Base-by-base conservation (phyloP, 768 basidiomycete genomes). In the Termitomyces sp. region DNA sequence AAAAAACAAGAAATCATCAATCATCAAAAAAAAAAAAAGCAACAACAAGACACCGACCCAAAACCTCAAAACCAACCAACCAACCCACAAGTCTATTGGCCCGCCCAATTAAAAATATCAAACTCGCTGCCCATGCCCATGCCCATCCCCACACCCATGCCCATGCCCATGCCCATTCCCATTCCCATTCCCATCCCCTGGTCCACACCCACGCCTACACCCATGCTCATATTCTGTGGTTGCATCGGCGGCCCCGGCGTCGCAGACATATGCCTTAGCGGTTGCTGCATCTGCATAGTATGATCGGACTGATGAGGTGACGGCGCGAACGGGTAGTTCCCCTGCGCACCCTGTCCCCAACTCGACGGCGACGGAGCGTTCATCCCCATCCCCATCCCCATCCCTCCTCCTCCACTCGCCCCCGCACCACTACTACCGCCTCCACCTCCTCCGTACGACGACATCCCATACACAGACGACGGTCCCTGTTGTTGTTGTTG, bases 61-160 rank as follows among this genome's bases (percentile, higher is more conserved):
- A n/a, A n/a, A 42, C 19, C 40, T 21, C 3, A 5, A 22, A 15
- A 19, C 34, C 24, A 24, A 28, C 28, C 28, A 17, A 21, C 17
- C 8, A 15, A n/a, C n/a, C n/a, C n/a, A n/a, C n/a, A n/a, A 53
- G 55, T 51, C 58, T 50, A 62, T 63, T 66, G 71, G 73, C 68
- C 75, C 54, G 73, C 71, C 80, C 84, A 85, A 64, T 80, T 82
- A 66, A 84, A 81, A 58, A 82, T 68, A 58, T 83, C 82, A 61
- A 81, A 79, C 53, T 84, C 84, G 62, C 65, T 21, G 11, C 50
- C 50, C 49, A 51, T 51, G 9, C 49, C 49, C 49, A 38, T 37
- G 0, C 22, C 15, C 28, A 28, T 28, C 28, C 28, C 28, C 28
- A 5, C 5, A 28, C 7, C 28, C 28, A 28, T 7, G 7, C 28